Evolutionary conservation across 257 asterid species (phyloP), one percentile per base, ranked within the genome.

Genomic region (Jacaranda copaia): DNA sequence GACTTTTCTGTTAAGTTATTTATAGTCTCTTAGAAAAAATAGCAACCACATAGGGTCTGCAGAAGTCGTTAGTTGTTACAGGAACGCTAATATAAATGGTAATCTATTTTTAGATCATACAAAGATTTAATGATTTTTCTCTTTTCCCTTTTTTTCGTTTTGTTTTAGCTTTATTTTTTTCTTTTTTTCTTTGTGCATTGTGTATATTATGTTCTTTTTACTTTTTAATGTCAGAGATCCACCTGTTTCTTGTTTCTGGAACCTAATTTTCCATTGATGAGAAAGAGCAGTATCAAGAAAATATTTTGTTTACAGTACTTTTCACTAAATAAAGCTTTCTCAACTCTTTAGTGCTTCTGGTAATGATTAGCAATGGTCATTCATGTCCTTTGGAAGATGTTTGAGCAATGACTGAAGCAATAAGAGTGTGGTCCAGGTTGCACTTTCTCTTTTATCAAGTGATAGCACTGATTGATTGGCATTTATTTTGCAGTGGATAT

Each of bases 401-500:
- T 25, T 25, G 32, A 25, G 32, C 32, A 25, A 25, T 25, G 32
- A 25, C 32, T 25, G 32, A 25, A 25, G 32, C 32, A 1, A 25
- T 25, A 25, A 25, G 32, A 25, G 1, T 25, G 32, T 25, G 32
- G 32, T 25, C 1, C 32, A n/a, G 6, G 58, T 46, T 36, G 19
- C 11, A 16, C 49, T 42, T 70, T 39, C 3, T 53, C 69, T 64
- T 53, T 16, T 39, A 10, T 62, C 25, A 10, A 3, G 12, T 67
- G 68, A 68, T 35, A 14, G 25, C 13, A 61, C 74, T 72, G 19
- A 68, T 15, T 58, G 19, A 43, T 55, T 53, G 70, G 35, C 68
- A n/a, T 74, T 72, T 81, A 19, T 74, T 70, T 77, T 55, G 5
- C 48, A 90, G 96, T 79, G 78, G 82, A 78, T 35, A 62, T 70